Base-by-base conservation (phyloP, 192 early-diverging fungal species). In the Podila minutissima region DNA sequence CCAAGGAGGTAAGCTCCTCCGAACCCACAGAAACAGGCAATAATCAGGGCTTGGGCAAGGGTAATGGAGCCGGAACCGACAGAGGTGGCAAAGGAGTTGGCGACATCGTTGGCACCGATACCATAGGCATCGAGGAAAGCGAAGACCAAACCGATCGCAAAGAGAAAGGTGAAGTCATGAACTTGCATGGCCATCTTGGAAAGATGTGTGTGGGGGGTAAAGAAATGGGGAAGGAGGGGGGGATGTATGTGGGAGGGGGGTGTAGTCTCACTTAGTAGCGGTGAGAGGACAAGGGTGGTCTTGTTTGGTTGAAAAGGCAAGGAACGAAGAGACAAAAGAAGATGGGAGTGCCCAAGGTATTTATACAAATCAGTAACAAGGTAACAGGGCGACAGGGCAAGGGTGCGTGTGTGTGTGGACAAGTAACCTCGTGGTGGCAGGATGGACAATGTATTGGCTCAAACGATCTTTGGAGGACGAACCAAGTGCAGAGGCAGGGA, bases 51-150 rank as follows among this genome's bases (percentile, higher is more conserved):
- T 72, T 95, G 93, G 32, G 78, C 74, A 38, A 96, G 72, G 17
- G 90, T 93, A 24, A 96, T 74, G 17, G 95, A 93, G 19, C 92
- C 90, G 5, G 95, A 94, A 31, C 93, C 92, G 64, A 96, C 93
- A 31, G 94, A 94, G 35, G 93, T 94, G 31, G 94, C 92, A 71
- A 96, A 96, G 6, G 93, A 90, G 82, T 96, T 96, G 76, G 95
- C 93, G 32, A 96, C 94, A 85, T 96, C 95, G 77, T 96, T 96
- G 38, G 95, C 93, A 69, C 94, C 94, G 70, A 95, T 93, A 46
- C 92, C 91, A 65, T 86, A 93, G 48, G 92, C 92, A 71, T 94
- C 92, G 59, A 85, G 67, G 55, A 93, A 90, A 12, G 92, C 91
- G 49, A 87, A 82, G 41, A 89, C 59, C 32, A 90, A 69, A 51